Base-by-base conservation (phyloP, 1,139 yeast genomes). In the Suzukiozyma palmioleophila region DNA sequence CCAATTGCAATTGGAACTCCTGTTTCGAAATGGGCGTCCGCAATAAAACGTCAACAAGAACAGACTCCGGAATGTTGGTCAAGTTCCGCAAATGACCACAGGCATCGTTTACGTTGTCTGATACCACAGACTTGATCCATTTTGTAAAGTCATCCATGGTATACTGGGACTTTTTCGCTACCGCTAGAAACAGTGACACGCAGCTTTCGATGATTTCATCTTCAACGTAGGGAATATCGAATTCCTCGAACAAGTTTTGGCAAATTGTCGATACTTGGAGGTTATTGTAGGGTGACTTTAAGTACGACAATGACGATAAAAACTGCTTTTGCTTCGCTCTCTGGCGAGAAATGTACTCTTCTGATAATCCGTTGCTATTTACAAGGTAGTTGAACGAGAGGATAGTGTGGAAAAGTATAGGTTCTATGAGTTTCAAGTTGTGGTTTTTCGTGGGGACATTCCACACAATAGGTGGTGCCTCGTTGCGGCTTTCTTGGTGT, bases 1-100 rank as follows among this genome's bases (percentile, higher is more conserved):
- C 75, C 8, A 54, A 41, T 44, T 69, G 75, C 11, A 69, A 52
- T 3, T 56, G 45, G 15, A 58, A 51, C 35, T 71, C 76, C 14
- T 54, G 50, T 26, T 47, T 46, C 6, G 63, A 55, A 40, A 53
- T 49, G 0, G 76, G 74, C 1, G 73, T 60, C 33, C 76, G 53
- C 2, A 59, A 45, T 2, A 69, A 47, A 3, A 70, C 48, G 45
- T 70, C 74, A 4, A 60, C 50, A 5, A 63, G 42, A 2, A 71
- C 55, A 45, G 62, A 66, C 1, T 66, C 54, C 0, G 77, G 76
- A 14, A 68, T 64, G n/a, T 56, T 48, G 0, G 56, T 44, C 14
- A 56, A 45, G 30, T 57, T 50, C 1, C 57, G 43, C 14, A 70
- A 49, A 3, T 54, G 44, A 4, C 47, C 39, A 44, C 73, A 66